Base-by-base conservation (phyloP, 1,284 basidiomycete species). In the Moesziomyces sp. region DNA sequence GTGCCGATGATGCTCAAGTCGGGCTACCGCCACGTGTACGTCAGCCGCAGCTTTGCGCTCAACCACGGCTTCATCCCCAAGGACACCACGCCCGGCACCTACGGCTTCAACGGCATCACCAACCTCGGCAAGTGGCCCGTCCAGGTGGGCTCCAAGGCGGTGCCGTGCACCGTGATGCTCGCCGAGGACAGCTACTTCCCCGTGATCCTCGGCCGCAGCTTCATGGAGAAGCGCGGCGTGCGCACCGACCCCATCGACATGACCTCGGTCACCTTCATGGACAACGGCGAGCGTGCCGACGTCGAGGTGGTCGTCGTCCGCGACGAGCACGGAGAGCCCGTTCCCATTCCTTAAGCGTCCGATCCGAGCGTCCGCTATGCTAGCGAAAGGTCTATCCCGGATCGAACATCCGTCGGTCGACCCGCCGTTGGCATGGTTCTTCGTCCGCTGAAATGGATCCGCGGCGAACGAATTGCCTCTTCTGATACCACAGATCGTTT, bases 141-240 rank as follows among this genome's bases (percentile, higher is more conserved):
- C 48, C 80, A 88, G 58, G 86, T 88, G 51, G 88, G 87, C 18
- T 78, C 77, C 52, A 85, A 86, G 79, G 86, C 87, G 3, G 85
- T 86, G 4, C 79, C 84, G 8, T 87, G 87, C 76, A 85, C 85
- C 6, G 87, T 87, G 44, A 86, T 88, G 85, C 84, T 98, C 35
- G 92, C 92, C 10, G 96, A 99, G 84, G 95, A 97, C 85, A 91
- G 91, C 23, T 95, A 97, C 84, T 99, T 99, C 85, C 95, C 97
- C 78, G 93, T 97, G 51, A 92, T 98, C 21, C 88, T 99, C 3
- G 96, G 96, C 4, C 88, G 96, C 45, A 91, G 92, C 34, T 99
- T 98, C 87, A 91, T 95, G 85, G 97, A 99, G 85, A 90, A 90
- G 81, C 88, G 96, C 77, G 91, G 91, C 76, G 90, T 99, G 75